Conservation (phyloP, 2,329 filamentous ascomycete species). For the Aspergillus sojae region DNA sequence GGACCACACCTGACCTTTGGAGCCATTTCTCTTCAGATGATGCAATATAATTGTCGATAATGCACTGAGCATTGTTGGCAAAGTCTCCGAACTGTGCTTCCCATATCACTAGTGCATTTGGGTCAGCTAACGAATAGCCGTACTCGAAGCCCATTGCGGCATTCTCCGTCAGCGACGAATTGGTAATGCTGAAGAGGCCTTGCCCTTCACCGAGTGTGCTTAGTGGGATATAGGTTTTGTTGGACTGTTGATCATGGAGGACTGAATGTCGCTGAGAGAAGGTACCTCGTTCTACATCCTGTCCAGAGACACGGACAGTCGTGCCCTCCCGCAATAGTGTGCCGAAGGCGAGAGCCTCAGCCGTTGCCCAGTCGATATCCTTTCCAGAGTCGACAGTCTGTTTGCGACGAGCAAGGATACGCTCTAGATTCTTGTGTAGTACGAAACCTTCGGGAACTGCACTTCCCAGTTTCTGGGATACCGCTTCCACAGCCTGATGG, state of each 20-base stretch:
- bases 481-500: constrained; percentile 73
- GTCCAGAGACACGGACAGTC: constrained; percentile 95
- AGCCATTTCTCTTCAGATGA: constrained; percentile 50
- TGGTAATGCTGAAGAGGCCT: constrained; percentile 93
- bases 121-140: constrained; percentile 94
- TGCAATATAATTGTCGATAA: constrained; percentile 98
- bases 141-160: constrained; percentile 93
- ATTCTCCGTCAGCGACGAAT: constrained; percentile 81
- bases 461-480: constrained; percentile 47
- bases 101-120: constrained; percentile 98
- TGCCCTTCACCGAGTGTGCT: constrained; percentile 88
- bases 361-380: constrained; percentile 97
- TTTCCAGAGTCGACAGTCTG: constrained; percentile 91
- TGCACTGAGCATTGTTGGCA: constrained; percentile 98
- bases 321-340: constrained; percentile 88
- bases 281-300: constrained; percentile 98
- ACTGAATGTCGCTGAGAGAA: constrained; percentile 98
- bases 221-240: constrained; percentile 88
- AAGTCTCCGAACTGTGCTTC: constrained; percentile 99
- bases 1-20: constrained; percentile 3
- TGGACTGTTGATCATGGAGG: constrained; percentile 94
- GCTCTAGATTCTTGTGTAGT: constrained; percentile 92
- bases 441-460: constrained; percentile 80
- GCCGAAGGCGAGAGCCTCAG: constrained; percentile 93
- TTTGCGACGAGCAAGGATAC: constrained; percentile 83